Percentiles rank a stretch among this genome's conserved stretches.
Evolutionary conservation across 352 stramenopile genomes (phyloP).

Genomic region (Globisporangium echinulatum): DNA sequence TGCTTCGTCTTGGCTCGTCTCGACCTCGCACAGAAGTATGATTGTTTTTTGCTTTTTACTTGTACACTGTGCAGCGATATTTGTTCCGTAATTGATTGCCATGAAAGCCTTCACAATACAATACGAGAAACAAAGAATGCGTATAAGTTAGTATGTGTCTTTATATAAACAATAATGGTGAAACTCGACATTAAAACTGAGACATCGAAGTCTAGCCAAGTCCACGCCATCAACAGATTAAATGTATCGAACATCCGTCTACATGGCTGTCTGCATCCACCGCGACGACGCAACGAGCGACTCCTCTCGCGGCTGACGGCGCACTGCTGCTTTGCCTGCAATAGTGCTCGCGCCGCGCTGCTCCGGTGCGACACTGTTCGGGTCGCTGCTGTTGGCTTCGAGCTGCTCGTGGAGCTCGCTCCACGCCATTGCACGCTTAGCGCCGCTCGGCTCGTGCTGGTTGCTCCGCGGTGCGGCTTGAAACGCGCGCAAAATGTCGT

Average conservation of each 20-base stretch:
- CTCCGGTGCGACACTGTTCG: background rate
- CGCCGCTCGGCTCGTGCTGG: background rate
- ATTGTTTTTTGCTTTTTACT: too few species aligned
- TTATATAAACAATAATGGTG: too few species aligned
- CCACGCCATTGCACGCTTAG: slow-evolving; percentile 18
- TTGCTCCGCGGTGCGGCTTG: slow-evolving; percentile 14
- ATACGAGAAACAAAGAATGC: too few species aligned
- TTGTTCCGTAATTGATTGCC: too few species aligned
- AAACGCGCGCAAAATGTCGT: slow-evolving; percentile 56
- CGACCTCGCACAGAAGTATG: too few species aligned
- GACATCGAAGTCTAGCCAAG: too few species aligned
- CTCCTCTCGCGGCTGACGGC: slow-evolving; percentile 7
- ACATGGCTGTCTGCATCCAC: slow-evolving; percentile 29
- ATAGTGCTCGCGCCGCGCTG: background rate
- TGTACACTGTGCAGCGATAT: too few species aligned
- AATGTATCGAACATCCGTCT: background rate
- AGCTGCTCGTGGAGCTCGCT: slow-evolving; percentile 32
- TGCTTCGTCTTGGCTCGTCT: too few species aligned
- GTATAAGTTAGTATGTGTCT: too few species aligned
- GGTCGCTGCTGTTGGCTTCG: slow-evolving; percentile 15
- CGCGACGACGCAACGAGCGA: slow-evolving; percentile 38
- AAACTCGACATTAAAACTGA: too few species aligned
- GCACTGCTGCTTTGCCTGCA: background rate
- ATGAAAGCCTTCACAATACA: too few species aligned
- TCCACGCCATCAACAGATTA: too few species aligned